phyloP scores from a whole-genome alignment of 495 filamentous ascomycete genomes.

The Tuber umbilicatum region DNA sequence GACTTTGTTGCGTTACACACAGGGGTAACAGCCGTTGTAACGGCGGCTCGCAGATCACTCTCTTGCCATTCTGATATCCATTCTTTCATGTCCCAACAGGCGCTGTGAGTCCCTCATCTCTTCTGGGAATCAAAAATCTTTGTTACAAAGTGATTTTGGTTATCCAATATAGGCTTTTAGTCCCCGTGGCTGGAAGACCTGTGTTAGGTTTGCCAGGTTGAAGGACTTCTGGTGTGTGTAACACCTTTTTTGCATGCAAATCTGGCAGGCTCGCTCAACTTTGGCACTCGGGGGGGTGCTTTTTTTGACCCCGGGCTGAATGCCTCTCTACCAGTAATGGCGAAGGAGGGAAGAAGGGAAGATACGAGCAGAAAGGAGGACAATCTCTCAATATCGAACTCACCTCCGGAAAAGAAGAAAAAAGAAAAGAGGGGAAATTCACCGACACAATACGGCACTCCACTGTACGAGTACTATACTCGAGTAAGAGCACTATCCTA shows the following conservation, averaged over 20 bases:
- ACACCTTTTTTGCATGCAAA: too few species aligned
- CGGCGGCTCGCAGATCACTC: background rate
- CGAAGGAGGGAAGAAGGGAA: background rate
- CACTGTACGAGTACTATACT: too few species aligned
- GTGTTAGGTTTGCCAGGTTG: too few species aligned
- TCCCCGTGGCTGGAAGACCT: too few species aligned
- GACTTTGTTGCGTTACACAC: background rate
- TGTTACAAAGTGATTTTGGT: too few species aligned
- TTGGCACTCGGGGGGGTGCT: too few species aligned
- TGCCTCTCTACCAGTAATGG: background rate
- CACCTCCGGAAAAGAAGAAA: background rate
- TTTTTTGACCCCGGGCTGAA: too few species aligned
- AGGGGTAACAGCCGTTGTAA: constrained; percentile 1
- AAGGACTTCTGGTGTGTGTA: too few species aligned
- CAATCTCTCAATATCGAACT: background rate
- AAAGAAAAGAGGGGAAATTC: background rate
- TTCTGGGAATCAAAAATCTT: background rate
- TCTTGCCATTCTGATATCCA: background rate
- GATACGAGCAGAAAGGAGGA: background rate
- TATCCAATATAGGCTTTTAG: too few species aligned
- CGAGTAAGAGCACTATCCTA: too few species aligned
- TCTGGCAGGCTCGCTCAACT: too few species aligned
- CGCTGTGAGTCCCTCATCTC: background rate
- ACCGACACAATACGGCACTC: background rate
- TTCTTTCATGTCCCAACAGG: background rate